A percentile compares a stretch with the other conserved stretches of the same genome.
phyloP scores from a whole-genome alignment of 2,329 filamentous ascomycete genomes.

The Westerdykella ornata region DNA sequence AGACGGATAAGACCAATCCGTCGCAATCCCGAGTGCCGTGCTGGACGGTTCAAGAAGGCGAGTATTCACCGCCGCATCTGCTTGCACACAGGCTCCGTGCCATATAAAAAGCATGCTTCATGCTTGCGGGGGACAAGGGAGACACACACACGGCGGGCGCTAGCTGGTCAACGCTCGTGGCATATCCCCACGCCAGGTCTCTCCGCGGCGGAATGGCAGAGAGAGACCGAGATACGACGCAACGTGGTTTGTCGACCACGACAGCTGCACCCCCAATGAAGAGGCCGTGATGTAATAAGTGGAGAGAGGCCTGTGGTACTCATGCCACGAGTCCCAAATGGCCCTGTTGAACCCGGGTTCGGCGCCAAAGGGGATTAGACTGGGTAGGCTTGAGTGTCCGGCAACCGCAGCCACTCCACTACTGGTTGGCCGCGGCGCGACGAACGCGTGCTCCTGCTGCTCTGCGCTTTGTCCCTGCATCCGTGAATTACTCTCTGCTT shows the following conservation, averaged over 20 bases:
- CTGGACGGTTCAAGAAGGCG: no score
- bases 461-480: not conserved
- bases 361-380: slow-evolving; percentile 29
- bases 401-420: slow-evolving; percentile 32
- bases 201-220: slow-evolving; percentile 7
- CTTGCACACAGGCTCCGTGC: no score
- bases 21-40: no score
- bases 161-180: not conserved
- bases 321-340: slow-evolving; percentile 31
- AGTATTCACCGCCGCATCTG: no score
- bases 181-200: not conserved
- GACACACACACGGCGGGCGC: no score
- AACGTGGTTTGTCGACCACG: slow-evolving; percentile 12
- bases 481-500: no score
- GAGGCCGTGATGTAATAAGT: slow-evolving; percentile 32
- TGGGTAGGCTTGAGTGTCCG: slow-evolving; percentile 27
- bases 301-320: slow-evolving; percentile 33
- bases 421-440: slow-evolving; percentile 21
- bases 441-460: slow-evolving; percentile 11
- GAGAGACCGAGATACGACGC: slow-evolving; percentile 9
- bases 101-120: no score
- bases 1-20: no score
- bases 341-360: slow-evolving; percentile 16
- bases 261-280: slow-evolving; percentile 9
- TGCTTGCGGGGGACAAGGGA: no score